Base-by-base conservation (phyloP, 257 asterid species). In the Solanum medicagineum region DNA sequence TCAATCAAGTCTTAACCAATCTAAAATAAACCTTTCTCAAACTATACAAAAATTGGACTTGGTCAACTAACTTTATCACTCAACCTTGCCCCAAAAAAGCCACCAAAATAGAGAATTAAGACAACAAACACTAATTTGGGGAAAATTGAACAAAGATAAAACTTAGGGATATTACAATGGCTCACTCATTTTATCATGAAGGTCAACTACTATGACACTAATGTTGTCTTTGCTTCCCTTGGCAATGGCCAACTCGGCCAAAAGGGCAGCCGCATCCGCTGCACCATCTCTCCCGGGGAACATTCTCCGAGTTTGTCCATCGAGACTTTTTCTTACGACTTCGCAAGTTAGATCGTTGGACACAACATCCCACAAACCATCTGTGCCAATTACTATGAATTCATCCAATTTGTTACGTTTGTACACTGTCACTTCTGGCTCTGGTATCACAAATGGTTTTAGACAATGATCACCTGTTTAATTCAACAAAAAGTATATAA, bases 341-440 rank as follows among this genome's bases (percentile, higher is more conserved):
- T 91, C 66, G 15, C 97, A 90, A 0, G 94, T 93, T 1, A 73
- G 5, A 57, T 88, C 92, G 15, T 94, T 92, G 15, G 87, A 51
- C 22, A 93, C 88, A 3, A 93, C 95, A 81, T 94, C 93, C 91
- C 94, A 95, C 19, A 95, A 69, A 13, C 98, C 94, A 68, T 93
- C 93, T 0, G 91, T 91, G 24, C 91, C 98, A 47, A 95, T 81
- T 57, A 95, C 88, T 0, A 94, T 71, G 47, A 93, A 93, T 2
- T 91, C 92, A 1, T 92, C 97, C 0, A 84, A 83, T 19, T 90
- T 92, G 11, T 85, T 83, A 45, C 93, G 91, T 45, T 81, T 84
- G 56, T 69, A 29, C 6, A 90, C 87, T 0, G 71, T 89, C 62
- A 94, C 94, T 74, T 92, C 97, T 0, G 98, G 95, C 83, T 87